Evolutionary conservation across 805 yeast genomes (phyloP).

Genomic region (Sugiyamaella americana): DNA sequence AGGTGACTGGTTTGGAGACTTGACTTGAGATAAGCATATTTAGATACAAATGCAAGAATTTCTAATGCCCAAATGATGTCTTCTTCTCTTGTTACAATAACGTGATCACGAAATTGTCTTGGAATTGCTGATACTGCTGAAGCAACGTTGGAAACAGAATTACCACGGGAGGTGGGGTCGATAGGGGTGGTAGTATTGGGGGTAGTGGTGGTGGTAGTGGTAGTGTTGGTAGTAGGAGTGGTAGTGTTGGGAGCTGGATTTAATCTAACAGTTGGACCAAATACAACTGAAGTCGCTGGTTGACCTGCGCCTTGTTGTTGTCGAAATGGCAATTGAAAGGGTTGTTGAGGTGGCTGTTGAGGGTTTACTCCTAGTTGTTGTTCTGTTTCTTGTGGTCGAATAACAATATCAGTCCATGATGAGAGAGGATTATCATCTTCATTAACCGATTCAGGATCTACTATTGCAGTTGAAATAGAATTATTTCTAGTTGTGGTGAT

Average conservation of each 20-base stretch:
- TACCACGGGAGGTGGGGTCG: neutral
- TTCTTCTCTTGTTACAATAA: slow-evolving; percentile 83
- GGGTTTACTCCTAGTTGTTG: too few relatives aligned
- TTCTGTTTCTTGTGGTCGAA: neutral
- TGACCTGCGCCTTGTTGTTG: slow-evolving; percentile 5
- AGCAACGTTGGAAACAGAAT: neutral
- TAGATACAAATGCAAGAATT: slow-evolving; percentile 85
- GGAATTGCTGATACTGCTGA: slow-evolving; percentile 31
- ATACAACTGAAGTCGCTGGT: slow-evolving; percentile 1
- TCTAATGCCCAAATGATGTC: slow-evolving; percentile 93
- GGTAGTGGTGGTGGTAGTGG: neutral
- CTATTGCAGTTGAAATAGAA: neutral
- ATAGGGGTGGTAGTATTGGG: neutral
- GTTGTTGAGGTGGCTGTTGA: neutral
- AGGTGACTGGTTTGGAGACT: slow-evolving; percentile 69
- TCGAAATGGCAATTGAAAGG: slow-evolving; percentile 4
- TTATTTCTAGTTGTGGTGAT: neutral
- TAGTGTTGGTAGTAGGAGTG: neutral
- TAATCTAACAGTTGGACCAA: neutral
- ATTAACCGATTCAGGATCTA: neutral
- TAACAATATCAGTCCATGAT: neutral
- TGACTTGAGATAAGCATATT: slow-evolving; percentile 74
- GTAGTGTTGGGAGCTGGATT: slow-evolving; percentile 1
- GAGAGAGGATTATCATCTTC: neutral
- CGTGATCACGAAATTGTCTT: slow-evolving; percentile 56